Conservation (phyloP, 805 yeast genomes). For the Hyphopichia homilentoma region DNA sequence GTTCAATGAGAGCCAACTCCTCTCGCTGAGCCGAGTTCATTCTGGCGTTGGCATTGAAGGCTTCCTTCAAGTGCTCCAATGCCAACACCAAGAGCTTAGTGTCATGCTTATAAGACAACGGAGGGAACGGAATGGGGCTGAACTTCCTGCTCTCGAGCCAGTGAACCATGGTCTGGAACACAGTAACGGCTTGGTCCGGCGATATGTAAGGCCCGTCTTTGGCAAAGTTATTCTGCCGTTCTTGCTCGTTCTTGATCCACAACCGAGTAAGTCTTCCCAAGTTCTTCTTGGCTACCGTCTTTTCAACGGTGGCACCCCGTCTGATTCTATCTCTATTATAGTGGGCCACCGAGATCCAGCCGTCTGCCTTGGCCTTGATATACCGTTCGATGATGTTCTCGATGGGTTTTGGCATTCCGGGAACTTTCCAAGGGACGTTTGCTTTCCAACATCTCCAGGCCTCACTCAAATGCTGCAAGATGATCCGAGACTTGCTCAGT, state of each 20-base stretch:
- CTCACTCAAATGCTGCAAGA: conserved; percentile 90
- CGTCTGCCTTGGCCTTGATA: conserved; percentile 92
- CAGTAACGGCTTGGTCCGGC: conserved; percentile 83
- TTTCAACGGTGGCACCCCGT: conserved; percentile 89
- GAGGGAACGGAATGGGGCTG: conserved; percentile 91
- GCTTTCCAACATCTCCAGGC: conserved; percentile 99
- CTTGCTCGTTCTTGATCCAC: conserved; percentile 92
- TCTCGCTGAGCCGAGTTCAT: conserved; percentile 86
- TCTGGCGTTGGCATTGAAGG: conserved; percentile 62
- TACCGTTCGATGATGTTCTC: conserved; percentile 84
- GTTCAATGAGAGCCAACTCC: conserved; percentile 89
- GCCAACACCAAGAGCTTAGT: conserved; percentile 88
- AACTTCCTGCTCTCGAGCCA: conserved; percentile 88
- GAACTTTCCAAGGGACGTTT: conserved; percentile 95
- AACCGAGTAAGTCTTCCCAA: conserved; percentile 86
- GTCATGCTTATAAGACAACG: conserved; percentile 86
- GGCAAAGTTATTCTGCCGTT: conserved; percentile 73
- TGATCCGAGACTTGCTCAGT: conserved; percentile 80
- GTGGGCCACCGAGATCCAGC: conserved; percentile 93
- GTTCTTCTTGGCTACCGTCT: conserved; percentile 90
- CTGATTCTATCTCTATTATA: conserved; percentile 85
- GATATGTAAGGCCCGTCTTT: conserved; percentile 84
- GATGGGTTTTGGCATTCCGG: conserved; percentile 91
- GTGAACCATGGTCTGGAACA: conserved; percentile 82
- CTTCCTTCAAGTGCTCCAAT: conserved; percentile 79